Evolutionary conservation across 805 yeast species (phyloP).

Genomic region (Candida endomychidarum): DNA sequence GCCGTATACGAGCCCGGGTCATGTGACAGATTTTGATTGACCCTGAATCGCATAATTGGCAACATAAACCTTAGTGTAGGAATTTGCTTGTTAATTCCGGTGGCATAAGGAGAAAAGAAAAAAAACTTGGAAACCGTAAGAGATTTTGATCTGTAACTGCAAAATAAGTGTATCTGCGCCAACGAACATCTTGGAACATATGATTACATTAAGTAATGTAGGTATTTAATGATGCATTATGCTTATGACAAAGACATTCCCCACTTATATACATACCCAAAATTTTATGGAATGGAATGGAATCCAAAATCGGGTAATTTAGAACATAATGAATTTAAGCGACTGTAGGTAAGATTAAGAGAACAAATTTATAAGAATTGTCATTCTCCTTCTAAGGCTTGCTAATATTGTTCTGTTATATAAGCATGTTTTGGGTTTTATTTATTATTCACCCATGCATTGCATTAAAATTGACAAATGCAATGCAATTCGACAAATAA

Average conservation of each 20-base stretch:
- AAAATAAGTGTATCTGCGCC: conserved; percentile 1
- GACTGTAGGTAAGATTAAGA: background rate
- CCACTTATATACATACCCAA: too few species aligned
- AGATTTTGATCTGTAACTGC: background rate
- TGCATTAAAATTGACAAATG: background rate
- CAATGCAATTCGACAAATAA: too few species aligned
- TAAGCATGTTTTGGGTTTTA: conserved; percentile 2
- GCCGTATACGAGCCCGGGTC: background rate
- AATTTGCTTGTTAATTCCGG: background rate
- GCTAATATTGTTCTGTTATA: conserved; percentile 1
- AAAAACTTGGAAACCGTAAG: conserved; percentile 1
- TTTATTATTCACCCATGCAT: background rate
- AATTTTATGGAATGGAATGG: too few species aligned
- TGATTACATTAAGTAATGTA: too few species aligned
- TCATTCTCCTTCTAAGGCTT: background rate
- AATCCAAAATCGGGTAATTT: too few species aligned
- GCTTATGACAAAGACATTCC: too few species aligned
- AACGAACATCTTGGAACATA: too few species aligned
- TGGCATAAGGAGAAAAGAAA: background rate
- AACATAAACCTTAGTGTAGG: background rate
- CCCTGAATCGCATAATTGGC: conserved; percentile 3
- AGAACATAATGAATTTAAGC: background rate
- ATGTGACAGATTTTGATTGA: conserved; percentile 6
- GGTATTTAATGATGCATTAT: too few species aligned
- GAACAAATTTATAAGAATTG: background rate